These are phyloP conservation scores for Cyclotella cryptica DNA, from an alignment of 108 stramenopile species.

Conservation along the genomic window DNA sequence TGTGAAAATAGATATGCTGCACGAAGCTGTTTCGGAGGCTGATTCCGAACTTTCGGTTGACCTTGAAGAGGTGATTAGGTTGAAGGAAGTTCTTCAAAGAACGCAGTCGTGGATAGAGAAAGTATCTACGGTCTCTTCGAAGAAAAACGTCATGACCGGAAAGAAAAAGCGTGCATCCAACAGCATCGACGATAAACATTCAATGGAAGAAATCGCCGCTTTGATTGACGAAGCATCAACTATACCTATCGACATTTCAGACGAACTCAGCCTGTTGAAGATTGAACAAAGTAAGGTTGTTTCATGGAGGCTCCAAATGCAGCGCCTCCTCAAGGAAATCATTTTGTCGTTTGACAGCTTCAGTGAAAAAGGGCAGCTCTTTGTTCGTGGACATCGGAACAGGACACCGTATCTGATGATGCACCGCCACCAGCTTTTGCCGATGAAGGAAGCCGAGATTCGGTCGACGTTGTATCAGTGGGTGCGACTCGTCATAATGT, in stretches of 20 bases:
- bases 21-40: conserved; percentile 60
- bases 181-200: conserved; percentile 30
- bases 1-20: conserved; percentile 43
- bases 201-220: conserved; percentile 56
- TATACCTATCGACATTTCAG: conserved; percentile 58
- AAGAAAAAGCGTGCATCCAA: conserved; percentile 33
- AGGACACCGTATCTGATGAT: background rate
- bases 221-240: conserved; percentile 63
- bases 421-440: background rate
- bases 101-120: conserved; percentile 59
- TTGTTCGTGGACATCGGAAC: conserved; percentile 16
- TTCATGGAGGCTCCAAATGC: conserved; percentile 61
- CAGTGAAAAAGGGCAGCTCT: conserved; percentile 33
- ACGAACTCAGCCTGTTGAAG: conserved; percentile 59
- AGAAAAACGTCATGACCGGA: conserved; percentile 39
- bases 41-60: conserved; percentile 65
- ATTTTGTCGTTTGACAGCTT: conserved; percentile 57
- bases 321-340: conserved; percentile 55
- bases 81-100: conserved; percentile 54
- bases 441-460: background rate
- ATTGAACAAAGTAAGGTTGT: conserved; percentile 49
- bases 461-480: conserved; percentile 1
- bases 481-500: conserved; percentile 12
- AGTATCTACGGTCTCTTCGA: conserved; percentile 50
- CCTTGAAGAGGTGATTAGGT: conserved; percentile 66